phyloP scores from a whole-genome alignment of 2,329 filamentous ascomycete species.

The Dichotomopilus funicola region DNA sequence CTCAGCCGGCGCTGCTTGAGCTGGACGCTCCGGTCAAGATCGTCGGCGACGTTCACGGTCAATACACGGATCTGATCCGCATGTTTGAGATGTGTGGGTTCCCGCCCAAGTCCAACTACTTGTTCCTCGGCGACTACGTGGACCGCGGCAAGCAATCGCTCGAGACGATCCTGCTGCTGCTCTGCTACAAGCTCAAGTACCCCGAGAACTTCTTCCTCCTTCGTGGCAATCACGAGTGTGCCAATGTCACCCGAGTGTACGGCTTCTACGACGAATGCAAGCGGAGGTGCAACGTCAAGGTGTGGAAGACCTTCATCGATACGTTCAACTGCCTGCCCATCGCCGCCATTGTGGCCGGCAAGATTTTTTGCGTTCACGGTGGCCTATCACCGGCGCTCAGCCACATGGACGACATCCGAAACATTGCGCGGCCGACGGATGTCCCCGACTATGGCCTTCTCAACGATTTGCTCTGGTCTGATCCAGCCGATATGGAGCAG shows the following conservation, averaged over 20 bases:
- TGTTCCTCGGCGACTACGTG: conserved; percentile 94
- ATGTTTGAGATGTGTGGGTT: conserved; percentile 99
- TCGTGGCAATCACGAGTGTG: conserved; percentile 93
- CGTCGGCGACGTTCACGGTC: conserved; percentile 92
- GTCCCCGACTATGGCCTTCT: conserved; percentile 94
- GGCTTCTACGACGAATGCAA: conserved; percentile 99
- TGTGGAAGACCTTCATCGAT: conserved; percentile 97
- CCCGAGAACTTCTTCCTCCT: conserved; percentile 96
- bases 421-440: conserved; percentile 91
- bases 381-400: conserved; percentile 85
- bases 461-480: conserved; percentile 94
- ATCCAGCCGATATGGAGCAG: conserved; percentile 94
- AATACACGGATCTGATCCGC: conserved; percentile 91
- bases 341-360: conserved; percentile 90
- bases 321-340: conserved; percentile 95
- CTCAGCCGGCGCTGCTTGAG: conserved; percentile 86
- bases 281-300: conserved; percentile 88
- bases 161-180: conserved; percentile 84
- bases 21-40: conserved; percentile 95
- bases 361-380: conserved; percentile 97
- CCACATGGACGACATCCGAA: conserved; percentile 97
- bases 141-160: conserved; percentile 93
- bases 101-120: conserved; percentile 82
- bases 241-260: conserved; percentile 91
- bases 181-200: conserved; percentile 96